These are phyloP conservation scores for Xylariaceae sp. DNA, from an alignment of 2,329 filamentous ascomycete genomes.

Conservation along the genomic window DNA sequence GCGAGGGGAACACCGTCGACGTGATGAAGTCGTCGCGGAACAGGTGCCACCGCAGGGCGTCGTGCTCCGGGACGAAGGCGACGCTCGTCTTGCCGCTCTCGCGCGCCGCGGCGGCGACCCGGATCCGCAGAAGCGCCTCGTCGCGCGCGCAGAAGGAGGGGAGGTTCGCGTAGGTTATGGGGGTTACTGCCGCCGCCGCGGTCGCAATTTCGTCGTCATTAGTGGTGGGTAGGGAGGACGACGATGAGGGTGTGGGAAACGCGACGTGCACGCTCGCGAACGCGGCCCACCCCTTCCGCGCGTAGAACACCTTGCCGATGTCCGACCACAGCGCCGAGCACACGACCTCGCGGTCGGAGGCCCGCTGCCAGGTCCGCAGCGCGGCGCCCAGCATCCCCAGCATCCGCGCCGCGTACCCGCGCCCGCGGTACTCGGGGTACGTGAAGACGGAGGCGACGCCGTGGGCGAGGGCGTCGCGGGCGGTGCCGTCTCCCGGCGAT, in stretches of 20 bases:
- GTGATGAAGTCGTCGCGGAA: constrained; percentile 80
- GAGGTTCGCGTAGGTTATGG: constrained; percentile 64
- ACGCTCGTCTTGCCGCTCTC: constrained; percentile 54
- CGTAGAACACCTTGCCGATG: constrained; percentile 83
- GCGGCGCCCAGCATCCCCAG: constrained; percentile 62
- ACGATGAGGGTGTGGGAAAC: constrained; percentile 48
- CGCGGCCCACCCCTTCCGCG: constrained; percentile 73
- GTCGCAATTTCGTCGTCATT: constrained; percentile 28
- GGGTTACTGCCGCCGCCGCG: constrained; percentile 25
- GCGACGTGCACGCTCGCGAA: constrained; percentile 74
- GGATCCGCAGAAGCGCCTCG: constrained; percentile 60
- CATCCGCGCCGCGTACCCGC: constrained; percentile 79
- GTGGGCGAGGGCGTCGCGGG: constrained; percentile 65
- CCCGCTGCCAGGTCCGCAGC: constrained; percentile 46
- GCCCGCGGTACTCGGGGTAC: constrained; percentile 65
- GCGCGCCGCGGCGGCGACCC: constrained; percentile 45
- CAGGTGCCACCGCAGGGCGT: constrained; percentile 76
- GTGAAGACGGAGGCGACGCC: constrained; percentile 83
- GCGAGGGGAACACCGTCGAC: constrained; percentile 56
- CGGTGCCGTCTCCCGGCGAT: constrained; percentile 29
- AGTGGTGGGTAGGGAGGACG: constrained; percentile 25
- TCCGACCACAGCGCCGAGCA: constrained; percentile 88
- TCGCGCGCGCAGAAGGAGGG: constrained; percentile 64
- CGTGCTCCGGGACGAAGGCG: constrained; percentile 68
- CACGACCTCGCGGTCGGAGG: constrained; percentile 35